These are phyloP conservation scores for Talaromyces proteolyticus DNA, from an alignment of 495 filamentous ascomycete genomes.

Conservation along the genomic window DNA sequence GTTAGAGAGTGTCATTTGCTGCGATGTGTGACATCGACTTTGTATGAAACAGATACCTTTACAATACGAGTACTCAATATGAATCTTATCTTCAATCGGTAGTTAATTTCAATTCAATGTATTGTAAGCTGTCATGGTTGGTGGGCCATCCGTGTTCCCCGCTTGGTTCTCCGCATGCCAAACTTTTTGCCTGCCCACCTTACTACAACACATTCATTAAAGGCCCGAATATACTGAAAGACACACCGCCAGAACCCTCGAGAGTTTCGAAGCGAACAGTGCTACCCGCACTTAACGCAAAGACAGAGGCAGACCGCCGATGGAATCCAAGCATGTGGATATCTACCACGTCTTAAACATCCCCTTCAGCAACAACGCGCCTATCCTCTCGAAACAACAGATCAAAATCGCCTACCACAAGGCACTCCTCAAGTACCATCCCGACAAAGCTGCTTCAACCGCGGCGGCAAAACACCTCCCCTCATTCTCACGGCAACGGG, in stretches of 20 bases:
- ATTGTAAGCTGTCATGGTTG: too few relatives aligned
- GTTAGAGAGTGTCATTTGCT: background rate
- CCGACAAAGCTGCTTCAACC: slow-evolving; percentile 65
- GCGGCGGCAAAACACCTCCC: slow-evolving; percentile 72
- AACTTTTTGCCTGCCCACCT: background rate
- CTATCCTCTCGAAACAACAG: slow-evolving; percentile 30
- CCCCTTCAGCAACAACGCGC: slow-evolving; percentile 20
- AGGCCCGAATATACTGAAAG: background rate
- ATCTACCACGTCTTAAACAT: slow-evolving; percentile 52
- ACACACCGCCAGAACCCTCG: slow-evolving; percentile 7
- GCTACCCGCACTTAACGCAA: background rate
- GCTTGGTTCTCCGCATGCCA: background rate
- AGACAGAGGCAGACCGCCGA: background rate
- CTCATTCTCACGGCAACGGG: slow-evolving; percentile 69
- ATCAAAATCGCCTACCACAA: slow-evolving; percentile 75
- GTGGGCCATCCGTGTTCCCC: background rate
- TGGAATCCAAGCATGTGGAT: slow-evolving; percentile 11
- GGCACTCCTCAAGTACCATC: slow-evolving; percentile 73
- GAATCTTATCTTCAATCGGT: too few relatives aligned
- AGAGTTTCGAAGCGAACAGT: slow-evolving; percentile 23
- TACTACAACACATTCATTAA: too few relatives aligned
- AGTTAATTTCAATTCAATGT: too few relatives aligned
- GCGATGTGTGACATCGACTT: too few relatives aligned
- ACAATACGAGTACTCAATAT: too few relatives aligned
- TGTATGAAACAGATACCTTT: too few relatives aligned